Conservation (phyloP, 73 alveolate genomes). For the Paramecium sonneborni region DNA sequence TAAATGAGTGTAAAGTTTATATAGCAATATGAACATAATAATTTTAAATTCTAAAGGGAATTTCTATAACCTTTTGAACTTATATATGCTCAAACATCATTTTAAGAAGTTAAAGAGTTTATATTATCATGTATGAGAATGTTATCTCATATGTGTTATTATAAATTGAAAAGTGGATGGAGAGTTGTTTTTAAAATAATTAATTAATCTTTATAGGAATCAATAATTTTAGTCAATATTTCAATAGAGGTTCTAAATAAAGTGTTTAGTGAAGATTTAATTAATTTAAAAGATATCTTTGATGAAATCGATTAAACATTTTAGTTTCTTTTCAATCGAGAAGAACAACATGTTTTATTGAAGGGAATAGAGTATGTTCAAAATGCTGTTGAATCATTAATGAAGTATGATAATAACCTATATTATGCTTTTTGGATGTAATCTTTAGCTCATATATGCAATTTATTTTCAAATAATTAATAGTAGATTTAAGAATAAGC, state of each 20-base stretch:
- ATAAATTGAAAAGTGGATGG: slow-evolving; percentile 61
- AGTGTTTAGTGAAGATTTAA: background rate
- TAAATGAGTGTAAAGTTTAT: slow-evolving; percentile 81
- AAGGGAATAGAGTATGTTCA: background rate
- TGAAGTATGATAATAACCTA: background rate
- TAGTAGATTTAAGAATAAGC: slow-evolving; percentile 53
- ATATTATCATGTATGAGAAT: slow-evolving; percentile 49
- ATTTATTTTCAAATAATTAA: slow-evolving; percentile 1
- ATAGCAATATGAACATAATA: slow-evolving; percentile 73
- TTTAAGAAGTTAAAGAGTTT: slow-evolving; percentile 55
- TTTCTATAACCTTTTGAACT: slow-evolving; percentile 84
- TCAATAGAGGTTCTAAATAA: background rate
- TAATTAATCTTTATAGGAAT: background rate
- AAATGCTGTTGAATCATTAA: background rate
- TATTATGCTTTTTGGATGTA: slow-evolving; percentile 55
- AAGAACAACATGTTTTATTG: background rate
- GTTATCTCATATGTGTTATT: slow-evolving; percentile 35
- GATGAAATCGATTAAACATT: slow-evolving; percentile 26
- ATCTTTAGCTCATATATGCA: slow-evolving; percentile 50
- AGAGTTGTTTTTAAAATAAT: slow-evolving; percentile 13
- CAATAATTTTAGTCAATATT: background rate
- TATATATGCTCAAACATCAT: background rate
- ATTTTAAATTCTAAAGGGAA: slow-evolving; percentile 76
- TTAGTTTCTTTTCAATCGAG: slow-evolving; percentile 12
- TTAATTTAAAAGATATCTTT: background rate